Conservation (phyloP, 768 basidiomycete species). For the Clitopilus hobsonii region DNA sequence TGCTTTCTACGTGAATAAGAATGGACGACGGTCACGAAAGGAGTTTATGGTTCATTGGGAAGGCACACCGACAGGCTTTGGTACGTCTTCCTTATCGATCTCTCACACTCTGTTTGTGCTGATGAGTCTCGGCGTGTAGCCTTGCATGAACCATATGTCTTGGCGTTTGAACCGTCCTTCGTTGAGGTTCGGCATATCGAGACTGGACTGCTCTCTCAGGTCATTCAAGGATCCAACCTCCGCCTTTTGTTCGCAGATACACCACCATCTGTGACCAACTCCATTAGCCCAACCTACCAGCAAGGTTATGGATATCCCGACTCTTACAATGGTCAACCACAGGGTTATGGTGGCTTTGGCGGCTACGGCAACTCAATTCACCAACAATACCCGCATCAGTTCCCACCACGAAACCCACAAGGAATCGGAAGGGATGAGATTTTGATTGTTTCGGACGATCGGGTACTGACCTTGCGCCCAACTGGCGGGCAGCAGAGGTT, state of each 20-base stretch:
- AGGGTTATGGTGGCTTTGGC: conserved; percentile 29
- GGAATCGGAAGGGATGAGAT: conserved; percentile 74
- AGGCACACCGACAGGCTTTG: conserved; percentile 89
- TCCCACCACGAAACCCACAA: conserved; percentile 38
- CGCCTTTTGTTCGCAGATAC: conserved; percentile 91
- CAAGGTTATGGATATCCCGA: conserved; percentile 24
- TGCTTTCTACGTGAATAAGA: conserved; percentile 98
- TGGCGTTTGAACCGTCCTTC: conserved; percentile 95
- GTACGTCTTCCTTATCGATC: conserved; percentile 42
- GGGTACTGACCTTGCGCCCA: conserved; percentile 67
- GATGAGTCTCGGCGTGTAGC: conserved; percentile 44
- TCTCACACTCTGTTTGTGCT: background rate
- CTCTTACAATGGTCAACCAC: conserved; percentile 21
- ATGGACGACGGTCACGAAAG: conserved; percentile 83
- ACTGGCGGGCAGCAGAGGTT: conserved; percentile 31
- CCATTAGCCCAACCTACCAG: conserved; percentile 31
- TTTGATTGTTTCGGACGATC: conserved; percentile 86
- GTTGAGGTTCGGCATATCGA: conserved; percentile 96
- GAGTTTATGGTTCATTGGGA: conserved; percentile 98
- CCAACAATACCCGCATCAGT: conserved; percentile 36
- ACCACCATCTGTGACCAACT: conserved; percentile 77
- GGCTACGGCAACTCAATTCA: conserved; percentile 27
- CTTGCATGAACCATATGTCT: conserved; percentile 91
- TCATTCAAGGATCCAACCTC: conserved; percentile 90
- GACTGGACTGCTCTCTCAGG: conserved; percentile 86